Conservation (phyloP, 23 red algal genomes). For the Agarophyton chilense region DNA sequence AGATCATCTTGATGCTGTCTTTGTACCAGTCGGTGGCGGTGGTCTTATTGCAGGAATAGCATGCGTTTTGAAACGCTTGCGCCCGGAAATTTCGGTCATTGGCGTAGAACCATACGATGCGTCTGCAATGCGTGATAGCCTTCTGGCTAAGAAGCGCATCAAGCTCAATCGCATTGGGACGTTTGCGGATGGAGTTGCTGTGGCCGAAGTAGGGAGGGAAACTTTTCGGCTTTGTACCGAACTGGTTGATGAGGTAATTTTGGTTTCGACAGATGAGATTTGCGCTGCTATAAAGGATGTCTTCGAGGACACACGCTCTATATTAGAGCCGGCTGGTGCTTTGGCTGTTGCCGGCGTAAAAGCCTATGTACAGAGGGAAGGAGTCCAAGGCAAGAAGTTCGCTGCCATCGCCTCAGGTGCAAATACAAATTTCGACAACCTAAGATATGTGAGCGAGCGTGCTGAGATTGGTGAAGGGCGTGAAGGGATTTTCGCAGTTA, state of each 20-base stretch:
- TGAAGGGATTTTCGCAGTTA: slow-evolving; percentile 94
- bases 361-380: slow-evolving; percentile 52
- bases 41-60: slow-evolving; percentile 98
- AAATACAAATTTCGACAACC: slow-evolving; percentile 98
- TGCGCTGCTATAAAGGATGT: slow-evolving; percentile 99
- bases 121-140: slow-evolving; percentile 87
- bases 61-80: slow-evolving; percentile 82
- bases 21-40: slow-evolving; percentile 97
- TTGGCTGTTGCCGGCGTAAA: slow-evolving; percentile 92
- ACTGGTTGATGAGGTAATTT: slow-evolving; percentile 89
- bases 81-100: slow-evolving; percentile 77
- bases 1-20: slow-evolving; percentile 75
- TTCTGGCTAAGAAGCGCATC: slow-evolving; percentile 73
- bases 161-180: slow-evolving; percentile 77
- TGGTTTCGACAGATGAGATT: slow-evolving; percentile 96
- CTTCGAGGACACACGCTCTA: slow-evolving; percentile 96
- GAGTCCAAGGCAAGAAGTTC: slow-evolving; percentile 46
- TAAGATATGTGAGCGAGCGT: slow-evolving; percentile 91
- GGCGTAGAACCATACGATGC: slow-evolving; percentile 94
- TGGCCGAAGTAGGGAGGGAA: slow-evolving; percentile 90
- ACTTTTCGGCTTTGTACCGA: slow-evolving; percentile 86
- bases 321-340: slow-evolving; percentile 96
- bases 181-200: slow-evolving; percentile 96
- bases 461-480: slow-evolving; percentile 95
- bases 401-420: slow-evolving; percentile 89